Percentiles rank a stretch among this genome's conserved stretches.
Conservation (phyloP, 305 asterid species). For the Rubia balearica region DNA sequence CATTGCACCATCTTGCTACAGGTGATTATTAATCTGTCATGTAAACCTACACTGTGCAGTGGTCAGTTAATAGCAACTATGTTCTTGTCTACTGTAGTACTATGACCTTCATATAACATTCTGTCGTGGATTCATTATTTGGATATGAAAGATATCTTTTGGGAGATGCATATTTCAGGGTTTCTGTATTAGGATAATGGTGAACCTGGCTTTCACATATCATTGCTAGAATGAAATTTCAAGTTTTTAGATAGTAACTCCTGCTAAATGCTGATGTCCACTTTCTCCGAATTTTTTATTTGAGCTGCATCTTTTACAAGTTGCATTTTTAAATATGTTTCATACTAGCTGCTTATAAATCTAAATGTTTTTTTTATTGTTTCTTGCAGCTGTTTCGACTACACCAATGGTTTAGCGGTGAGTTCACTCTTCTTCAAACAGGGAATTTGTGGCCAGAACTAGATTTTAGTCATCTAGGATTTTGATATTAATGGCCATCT, state of each 20-base stretch:
- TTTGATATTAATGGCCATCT: background rate
- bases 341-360: conserved; percentile 16
- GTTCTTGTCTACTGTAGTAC: background rate
- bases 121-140: background rate
- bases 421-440: conserved; percentile 32
- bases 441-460: conserved; percentile 10
- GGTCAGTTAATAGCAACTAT: background rate
- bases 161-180: background rate
- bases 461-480: background rate
- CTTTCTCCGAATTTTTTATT: background rate
- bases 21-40: conserved; percentile 36
- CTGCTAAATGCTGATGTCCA: background rate
- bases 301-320: background rate
- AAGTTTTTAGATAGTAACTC: background rate
- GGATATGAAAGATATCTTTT: background rate
- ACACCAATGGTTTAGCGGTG: conserved; percentile 92
- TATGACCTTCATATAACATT: background rate
- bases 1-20: conserved; percentile 97
- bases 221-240: background rate
- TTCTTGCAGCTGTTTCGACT: conserved; percentile 88
- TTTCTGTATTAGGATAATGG: background rate
- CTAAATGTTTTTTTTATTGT: conserved; percentile 16
- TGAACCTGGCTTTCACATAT: background rate
- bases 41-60: conserved; percentile 2
- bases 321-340: conserved; percentile 4